Percentiles rank a stretch among this genome's conserved stretches.
These are phyloP conservation scores for Sarcodon aspratus DNA, from an alignment of 768 basidiomycete species.

Conservation along the genomic window DNA sequence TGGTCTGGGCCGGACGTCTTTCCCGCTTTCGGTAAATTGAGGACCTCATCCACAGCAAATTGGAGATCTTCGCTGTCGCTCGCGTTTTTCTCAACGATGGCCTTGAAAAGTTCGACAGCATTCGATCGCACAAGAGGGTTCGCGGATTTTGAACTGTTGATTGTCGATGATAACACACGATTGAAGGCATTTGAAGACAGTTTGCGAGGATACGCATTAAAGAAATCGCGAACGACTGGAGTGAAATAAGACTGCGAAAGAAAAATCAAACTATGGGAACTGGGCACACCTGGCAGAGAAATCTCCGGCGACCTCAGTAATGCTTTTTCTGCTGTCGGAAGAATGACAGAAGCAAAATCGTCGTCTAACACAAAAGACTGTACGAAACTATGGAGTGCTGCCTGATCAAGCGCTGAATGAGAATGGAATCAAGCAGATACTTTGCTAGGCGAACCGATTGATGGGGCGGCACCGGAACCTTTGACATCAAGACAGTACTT, in stretches of 20 bases:
- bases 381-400: constrained; percentile 54
- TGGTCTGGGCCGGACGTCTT: constrained; percentile 88
- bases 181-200: constrained; percentile 37
- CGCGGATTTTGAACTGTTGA: constrained; percentile 67
- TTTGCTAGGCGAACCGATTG: constrained; percentile 32
- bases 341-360: constrained; percentile 39
- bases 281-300: constrained; percentile 44
- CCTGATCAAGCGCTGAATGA: constrained; percentile 17
- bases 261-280: background rate
- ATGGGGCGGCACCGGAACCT: constrained; percentile 47
- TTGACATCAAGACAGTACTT: constrained; percentile 54
- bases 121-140: constrained; percentile 48
- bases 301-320: constrained; percentile 75
- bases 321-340: constrained; percentile 73
- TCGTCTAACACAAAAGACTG: constrained; percentile 33
- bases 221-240: constrained; percentile 46
- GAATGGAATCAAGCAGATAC: background rate
- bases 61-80: constrained; percentile 26
- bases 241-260: constrained; percentile 1
- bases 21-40: constrained; percentile 66
- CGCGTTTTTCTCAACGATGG: constrained; percentile 22
- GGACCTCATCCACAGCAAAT: constrained; percentile 48
- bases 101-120: constrained; percentile 46
- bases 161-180: constrained; percentile 41
- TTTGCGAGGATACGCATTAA: constrained; percentile 39